Evolutionary conservation across 2,329 filamentous ascomycete genomes (phyloP), one percentile per base, ranked within the genome.

Genomic region (Exophiala alcalophila): DNA sequence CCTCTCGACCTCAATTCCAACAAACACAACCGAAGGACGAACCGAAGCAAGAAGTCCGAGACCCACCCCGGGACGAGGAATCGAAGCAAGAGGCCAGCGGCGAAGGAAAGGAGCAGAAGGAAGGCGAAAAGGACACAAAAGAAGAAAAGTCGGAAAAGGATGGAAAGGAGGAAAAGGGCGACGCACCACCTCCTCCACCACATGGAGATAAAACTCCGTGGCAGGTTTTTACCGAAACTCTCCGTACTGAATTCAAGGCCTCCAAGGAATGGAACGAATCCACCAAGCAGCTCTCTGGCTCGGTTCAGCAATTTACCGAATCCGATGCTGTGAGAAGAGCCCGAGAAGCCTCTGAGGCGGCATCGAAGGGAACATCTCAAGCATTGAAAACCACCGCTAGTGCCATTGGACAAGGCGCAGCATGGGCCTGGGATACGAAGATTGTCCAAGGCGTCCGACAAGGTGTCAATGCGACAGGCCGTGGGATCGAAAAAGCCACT

Each of bases 231-330:
- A 87, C 87, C 61, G 92, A 98, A 62, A 98, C 92, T n/a, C 80
- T 98, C 68, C 81, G 87, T 65, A 77, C 76, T 44, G 92, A 98
- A 68, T 94, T 98, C 70, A 89, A 96, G 66, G 86, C 88, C 38
- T 97, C 90, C 11, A 95, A 97, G 63, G 92, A 98, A 65, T 98
- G 92, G 92, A 95, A 98, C 61, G 92, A 98, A 62, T 94, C 88
- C 29, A 98, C 91, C 28, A 97, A 98, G 71, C 87, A 92, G 54
- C 78, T 98, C 28, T 86, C 87, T 12, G 87, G 86, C 34, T 86
- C 85, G 4, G 88, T 91, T 12, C 84, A 95, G 61, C 83, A 96
- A 59, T 92, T 98, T 61, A 83, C 83, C 21, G 91, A 97, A 69
- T 96, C 89, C 61, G 90, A 96, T 61, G 86, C 84, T 12, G 86